These are phyloP conservation scores for Suhomyces kilbournensis DNA, from an alignment of 805 yeast genomes.

Conservation along the genomic window DNA sequence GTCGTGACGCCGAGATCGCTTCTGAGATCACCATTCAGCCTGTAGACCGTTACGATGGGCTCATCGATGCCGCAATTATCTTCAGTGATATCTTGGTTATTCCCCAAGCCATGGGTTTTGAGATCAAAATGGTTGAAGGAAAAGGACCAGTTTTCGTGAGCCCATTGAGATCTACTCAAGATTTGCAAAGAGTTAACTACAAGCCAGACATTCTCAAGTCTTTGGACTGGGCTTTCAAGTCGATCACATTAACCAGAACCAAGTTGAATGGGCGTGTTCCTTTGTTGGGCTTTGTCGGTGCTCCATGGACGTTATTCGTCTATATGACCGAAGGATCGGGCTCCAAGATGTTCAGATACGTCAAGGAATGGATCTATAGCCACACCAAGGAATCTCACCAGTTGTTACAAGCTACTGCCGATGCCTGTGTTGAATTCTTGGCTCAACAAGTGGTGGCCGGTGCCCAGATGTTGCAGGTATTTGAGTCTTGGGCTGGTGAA, in stretches of 20 bases:
- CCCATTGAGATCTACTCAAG: constrained; percentile 76
- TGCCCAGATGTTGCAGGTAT: constrained; percentile 95
- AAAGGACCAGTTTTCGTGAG: constrained; percentile 91
- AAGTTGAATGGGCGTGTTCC: constrained; percentile 91
- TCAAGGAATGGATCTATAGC: constrained; percentile 87
- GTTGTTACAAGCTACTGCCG: constrained; percentile 74
- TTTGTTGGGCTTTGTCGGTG: constrained; percentile 91
- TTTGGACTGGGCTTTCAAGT: constrained; percentile 90
- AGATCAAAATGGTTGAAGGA: constrained; percentile 89
- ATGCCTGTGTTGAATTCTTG: constrained; percentile 86
- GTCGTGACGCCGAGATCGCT: constrained; percentile 92
- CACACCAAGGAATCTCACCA: constrained; percentile 69
- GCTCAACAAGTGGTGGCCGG: constrained; percentile 96
- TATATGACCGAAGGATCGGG: constrained; percentile 99
- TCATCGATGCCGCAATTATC: constrained; percentile 94
- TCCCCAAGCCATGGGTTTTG: constrained; percentile 98
- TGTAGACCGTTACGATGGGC: constrained; percentile 80
- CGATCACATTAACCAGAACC: constrained; percentile 86
- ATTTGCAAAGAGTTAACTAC: constrained; percentile 56
- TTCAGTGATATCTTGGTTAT: constrained; percentile 93
- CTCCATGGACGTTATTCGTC: constrained; percentile 95
- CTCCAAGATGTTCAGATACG: constrained; percentile 83
- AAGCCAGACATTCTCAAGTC: constrained; percentile 71
- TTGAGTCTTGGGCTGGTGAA: constrained; percentile 98
- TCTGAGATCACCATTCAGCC: constrained; percentile 95